Conservation (phyloP, 2,329 filamentous ascomycete species). For the Cytospora mali region DNA sequence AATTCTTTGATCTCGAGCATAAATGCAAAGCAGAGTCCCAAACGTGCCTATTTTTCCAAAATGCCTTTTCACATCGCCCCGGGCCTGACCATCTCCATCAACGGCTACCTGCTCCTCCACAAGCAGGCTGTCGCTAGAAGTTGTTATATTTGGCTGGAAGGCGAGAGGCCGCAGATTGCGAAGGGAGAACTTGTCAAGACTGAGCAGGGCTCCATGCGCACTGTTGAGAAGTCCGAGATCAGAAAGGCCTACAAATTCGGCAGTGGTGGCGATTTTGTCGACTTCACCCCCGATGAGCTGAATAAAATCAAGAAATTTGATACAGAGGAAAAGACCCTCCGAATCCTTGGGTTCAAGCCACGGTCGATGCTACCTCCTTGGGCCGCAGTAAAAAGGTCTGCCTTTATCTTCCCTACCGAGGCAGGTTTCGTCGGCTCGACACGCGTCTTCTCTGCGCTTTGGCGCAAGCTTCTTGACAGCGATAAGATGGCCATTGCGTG, state of each 20-base stretch:
- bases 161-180: constrained; percentile 79
- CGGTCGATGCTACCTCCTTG: constrained; percentile 73
- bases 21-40: constrained; percentile 85
- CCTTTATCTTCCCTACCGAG: constrained; percentile 93
- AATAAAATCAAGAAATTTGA: constrained; percentile 79
- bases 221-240: constrained; percentile 78
- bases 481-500: constrained; percentile 86
- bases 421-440: constrained; percentile 88
- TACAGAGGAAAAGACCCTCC: constrained; percentile 70
- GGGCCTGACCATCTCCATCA: constrained; percentile 82
- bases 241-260: constrained; percentile 96
- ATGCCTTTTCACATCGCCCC: constrained; percentile 88
- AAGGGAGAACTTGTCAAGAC: constrained; percentile 72
- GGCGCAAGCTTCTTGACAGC: constrained; percentile 79
- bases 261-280: constrained; percentile 84
- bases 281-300: constrained; percentile 84
- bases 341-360: constrained; percentile 93
- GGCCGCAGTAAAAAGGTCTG: constrained; percentile 83
- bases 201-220: constrained; percentile 75
- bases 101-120: constrained; percentile 89
- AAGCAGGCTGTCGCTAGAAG: constrained; percentile 78
- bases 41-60: constrained; percentile 82
- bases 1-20: constrained; percentile 83
- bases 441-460: constrained; percentile 86
- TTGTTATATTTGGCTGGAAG: constrained; percentile 79